Base-by-base conservation (phyloP, 169 alveolate genomes). In the Eimeria necatrix region DNA sequence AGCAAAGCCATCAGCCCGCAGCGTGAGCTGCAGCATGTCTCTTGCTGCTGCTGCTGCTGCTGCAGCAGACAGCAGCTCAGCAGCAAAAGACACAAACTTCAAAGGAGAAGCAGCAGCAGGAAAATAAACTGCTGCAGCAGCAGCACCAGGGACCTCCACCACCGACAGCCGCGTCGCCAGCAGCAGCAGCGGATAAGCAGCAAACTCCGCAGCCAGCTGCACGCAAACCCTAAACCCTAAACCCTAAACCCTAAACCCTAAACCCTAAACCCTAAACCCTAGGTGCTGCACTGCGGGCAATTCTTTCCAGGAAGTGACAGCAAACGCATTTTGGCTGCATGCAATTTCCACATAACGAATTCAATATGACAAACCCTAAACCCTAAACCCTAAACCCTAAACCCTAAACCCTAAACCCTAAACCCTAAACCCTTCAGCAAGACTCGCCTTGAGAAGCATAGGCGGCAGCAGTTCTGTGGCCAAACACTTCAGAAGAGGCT, bases 111-210 rank as follows among this genome's bases (percentile, higher is more conserved):
- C 12, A 56, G 68, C 68, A 18, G 9, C 7, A 61, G 7, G 9
- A 61, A 9, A 10, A 61, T 6, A n/a, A 61, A 18, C 74, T 20
- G 74, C 74, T 4, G 74, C 74, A 61, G n/a, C 74, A 61, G 74
- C 74, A 61, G 74, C 74, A 61, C 41, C 74, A 16, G n/a, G 26
- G 5, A 18, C n/a, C 18, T n/a, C 74, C 18, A 41, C 60, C 61
- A 48, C 53, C 87, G 14, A 20, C 87, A 80, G 89, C 61, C 14
- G 64, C 70, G 32, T 24, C 70, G 26, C 64, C 59, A 49, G 91
- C 53, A 41, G 53, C 91, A 56, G 26, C 53, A 83, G 53, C 53
- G 46, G 61, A 46, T 60, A 94, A 94, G 96, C 80, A 53, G 26
- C 76, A 22, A 20, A 8, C 4, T 49, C 12, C 18, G 64, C 41